Evolutionary conservation across 192 early-diverging fungal species (phyloP), one percentile per base, ranked within the genome.

Genomic region (Coemansia sp.): DNA sequence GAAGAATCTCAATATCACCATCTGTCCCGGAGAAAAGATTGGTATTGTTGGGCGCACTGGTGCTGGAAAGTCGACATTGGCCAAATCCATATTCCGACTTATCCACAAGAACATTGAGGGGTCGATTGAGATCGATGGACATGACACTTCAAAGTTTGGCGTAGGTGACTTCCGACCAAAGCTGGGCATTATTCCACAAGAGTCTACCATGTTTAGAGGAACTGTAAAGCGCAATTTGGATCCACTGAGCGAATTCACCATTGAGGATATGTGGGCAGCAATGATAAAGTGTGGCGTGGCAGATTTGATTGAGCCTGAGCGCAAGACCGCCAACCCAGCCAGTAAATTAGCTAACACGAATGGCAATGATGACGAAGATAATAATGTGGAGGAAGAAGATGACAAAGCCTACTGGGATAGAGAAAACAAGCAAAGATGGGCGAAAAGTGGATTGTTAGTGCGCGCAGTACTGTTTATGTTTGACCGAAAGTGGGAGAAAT

Each of bases 31-130:
- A 7, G 87, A 88, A 53, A 88, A 88, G 55, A 71, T 89, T 52
- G 88, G 88, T 27, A 82, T 89, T 20, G 88, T 96, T 34, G 94
- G 94, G 16, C 83, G 94, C 3, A 93, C 93, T 8, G 93, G 93
- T 10, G 90, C 91, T 20, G 90, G 90, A 18, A 92, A 91, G 50
- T 77, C 77, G 29, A 87, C 84, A 34, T 79, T 94, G 66, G 81
- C 90, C 18, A 78, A 76, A 3, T 72, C 90, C 0, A 73, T 93
- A 11, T 92, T 95, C 72, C 87, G 93, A 16, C 70, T 93, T 8
- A 80, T 88, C 22, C 87, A 90, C 65, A 85, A 24, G 22, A 46
- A 70, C 0, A 41, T 43, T 5, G 29, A 31, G 3, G 93, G 93
- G 0, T 67, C 73, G 1, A 94, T 95, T 57, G 13, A 49, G 3